Evolutionary conservation across 2,329 filamentous ascomycete species (phyloP).

Genomic region (Nothomitra cinnamomea): DNA sequence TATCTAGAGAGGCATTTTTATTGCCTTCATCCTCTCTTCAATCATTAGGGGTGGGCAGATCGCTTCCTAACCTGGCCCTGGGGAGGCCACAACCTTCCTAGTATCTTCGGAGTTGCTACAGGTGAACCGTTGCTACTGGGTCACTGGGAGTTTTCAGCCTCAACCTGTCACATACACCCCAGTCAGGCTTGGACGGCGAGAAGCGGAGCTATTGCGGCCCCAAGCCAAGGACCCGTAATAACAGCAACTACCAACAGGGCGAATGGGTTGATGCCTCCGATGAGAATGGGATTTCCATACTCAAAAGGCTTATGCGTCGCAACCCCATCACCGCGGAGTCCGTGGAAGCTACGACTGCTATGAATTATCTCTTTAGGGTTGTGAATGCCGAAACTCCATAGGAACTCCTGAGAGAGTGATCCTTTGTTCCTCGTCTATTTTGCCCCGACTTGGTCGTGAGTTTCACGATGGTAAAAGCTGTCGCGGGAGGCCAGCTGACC

Average conservation of each 20-base stretch:
- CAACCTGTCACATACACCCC: neutral
- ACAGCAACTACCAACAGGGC: neutral
- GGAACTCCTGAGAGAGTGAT: no score
- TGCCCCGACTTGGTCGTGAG: no score
- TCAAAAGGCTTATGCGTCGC: no score
- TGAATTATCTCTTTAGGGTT: no score
- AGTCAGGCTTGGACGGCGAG: neutral
- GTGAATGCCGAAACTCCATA: no score
- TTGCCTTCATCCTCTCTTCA: slow-evolving; percentile 12
- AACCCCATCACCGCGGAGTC: no score
- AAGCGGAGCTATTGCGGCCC: neutral
- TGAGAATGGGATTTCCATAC: no score
- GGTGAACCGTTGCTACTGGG: neutral
- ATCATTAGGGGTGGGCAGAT: slow-evolving; percentile 1
- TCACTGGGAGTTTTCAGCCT: neutral
- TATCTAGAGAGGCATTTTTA: slow-evolving; percentile 4
- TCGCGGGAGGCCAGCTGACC: no score
- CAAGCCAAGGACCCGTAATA: neutral
- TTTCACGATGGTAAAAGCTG: no score
- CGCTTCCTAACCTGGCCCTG: slow-evolving; percentile 4
- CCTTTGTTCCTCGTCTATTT: no score
- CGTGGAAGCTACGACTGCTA: no score
- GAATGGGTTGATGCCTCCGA: neutral
- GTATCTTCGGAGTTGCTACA: neutral
- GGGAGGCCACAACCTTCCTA: slow-evolving; percentile 1